These are phyloP conservation scores for Fraxinus paxiana DNA, from an alignment of 305 asterid genomes.

Conservation along the genomic window DNA sequence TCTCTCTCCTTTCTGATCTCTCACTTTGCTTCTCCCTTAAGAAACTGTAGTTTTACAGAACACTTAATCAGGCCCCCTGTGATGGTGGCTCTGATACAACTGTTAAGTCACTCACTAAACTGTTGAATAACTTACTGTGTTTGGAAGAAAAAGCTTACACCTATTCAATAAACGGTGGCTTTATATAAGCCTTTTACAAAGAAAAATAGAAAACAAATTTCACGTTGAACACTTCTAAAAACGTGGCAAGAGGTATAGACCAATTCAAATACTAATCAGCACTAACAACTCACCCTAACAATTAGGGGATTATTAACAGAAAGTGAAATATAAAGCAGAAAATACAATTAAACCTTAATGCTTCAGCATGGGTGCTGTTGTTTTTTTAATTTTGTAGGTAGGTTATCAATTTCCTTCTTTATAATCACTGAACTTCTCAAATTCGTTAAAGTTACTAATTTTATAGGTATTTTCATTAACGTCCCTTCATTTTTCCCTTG, in stretches of 20 bases:
- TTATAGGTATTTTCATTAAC: slow-evolving; percentile 52
- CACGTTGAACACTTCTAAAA: not conserved
- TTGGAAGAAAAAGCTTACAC: not conserved
- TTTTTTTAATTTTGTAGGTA: slow-evolving; percentile 50
- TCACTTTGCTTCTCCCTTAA: too few species aligned
- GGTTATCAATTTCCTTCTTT: slow-evolving; percentile 74
- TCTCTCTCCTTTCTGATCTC: too few species aligned
- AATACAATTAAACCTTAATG: too few species aligned
- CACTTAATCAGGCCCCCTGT: too few species aligned
- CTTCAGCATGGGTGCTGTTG: not conserved
- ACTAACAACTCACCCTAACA: not conserved
- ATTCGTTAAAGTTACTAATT: slow-evolving; percentile 88
- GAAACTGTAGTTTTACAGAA: too few species aligned
- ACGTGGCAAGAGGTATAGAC: not conserved
- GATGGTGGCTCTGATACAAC: too few species aligned
- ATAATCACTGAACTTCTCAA: slow-evolving; percentile 71
- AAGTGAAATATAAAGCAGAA: too few species aligned
- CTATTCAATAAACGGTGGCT: not conserved
- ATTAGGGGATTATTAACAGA: too few species aligned
- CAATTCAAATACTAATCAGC: not conserved
- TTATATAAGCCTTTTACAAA: not conserved
- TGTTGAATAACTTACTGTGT: not conserved
- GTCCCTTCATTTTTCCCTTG: not conserved
- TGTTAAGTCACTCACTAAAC: not conserved
- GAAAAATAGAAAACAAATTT: not conserved